Base-by-base conservation (phyloP, 1,284 basidiomycete genomes). In the Ceratobasidium sp. region DNA sequence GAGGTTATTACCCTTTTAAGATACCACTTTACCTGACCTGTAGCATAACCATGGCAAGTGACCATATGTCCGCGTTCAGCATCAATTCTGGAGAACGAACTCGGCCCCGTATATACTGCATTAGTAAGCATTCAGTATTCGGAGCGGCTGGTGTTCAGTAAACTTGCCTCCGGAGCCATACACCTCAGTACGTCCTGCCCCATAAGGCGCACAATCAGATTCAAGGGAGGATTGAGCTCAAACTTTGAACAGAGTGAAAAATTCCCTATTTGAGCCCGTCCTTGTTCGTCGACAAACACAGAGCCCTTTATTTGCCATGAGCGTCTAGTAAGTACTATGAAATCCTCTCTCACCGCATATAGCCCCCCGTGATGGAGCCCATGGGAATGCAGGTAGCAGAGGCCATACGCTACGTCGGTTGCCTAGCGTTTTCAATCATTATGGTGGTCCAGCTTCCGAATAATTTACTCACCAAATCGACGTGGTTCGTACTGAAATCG, bases 61-160 rank as follows among this genome's bases (percentile, higher is more conserved):
- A 74, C 69, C 69, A 74, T 37, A 74, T 58, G 20, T 74, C 69
- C 20, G 69, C 69, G n/a, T 47, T 74, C 42, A 74, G 58, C 69
- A 74, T 74, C 58, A 74, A 51, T 6, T 31, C n/a, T 11, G 49
- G 49, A 11, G 39, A 51, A 7, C 26, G 42, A 49, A 74, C 69
- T 45, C 69, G 69, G 5, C 69, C 56, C 20, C 58, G 58, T 45
- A 74, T 74, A 26, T 74, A 74, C 69, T 74, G 13, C 15, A 39
- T 33, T 45, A 13, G 13, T 13, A 17, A 49, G 33, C 0, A 15
- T 45, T 28, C 26, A 6, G 13, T 37, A 20, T 35, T 8, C 4
- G 37, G 11, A 13, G 23, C 2, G n/a, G 33, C 23, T 3, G 13
- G 6, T 28, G 4, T n/a, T 31, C 6, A 33, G 26, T 13, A n/a